These are phyloP conservation scores for Pseudonitzschia pungens DNA, from an alignment of 108 stramenopile genomes.

Conservation along the genomic window DNA sequence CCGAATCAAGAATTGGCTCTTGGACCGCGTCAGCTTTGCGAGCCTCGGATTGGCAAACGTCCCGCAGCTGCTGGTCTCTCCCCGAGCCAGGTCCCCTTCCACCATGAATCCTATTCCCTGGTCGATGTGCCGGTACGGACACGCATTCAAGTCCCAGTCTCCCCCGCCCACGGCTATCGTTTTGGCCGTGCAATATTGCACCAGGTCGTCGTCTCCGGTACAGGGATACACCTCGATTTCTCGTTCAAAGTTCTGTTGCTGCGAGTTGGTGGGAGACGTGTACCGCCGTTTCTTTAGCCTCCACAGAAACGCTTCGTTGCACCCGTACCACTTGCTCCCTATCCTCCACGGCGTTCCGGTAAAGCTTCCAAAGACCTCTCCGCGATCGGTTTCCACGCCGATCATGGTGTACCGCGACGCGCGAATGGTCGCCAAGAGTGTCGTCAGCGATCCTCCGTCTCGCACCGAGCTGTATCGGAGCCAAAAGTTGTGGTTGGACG, in stretches of 20 bases:
- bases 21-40: constrained; percentile 26
- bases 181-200: constrained; percentile 64
- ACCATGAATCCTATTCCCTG: constrained; percentile 61
- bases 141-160: constrained; percentile 16
- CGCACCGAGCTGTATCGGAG: constrained; percentile 55
- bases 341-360: constrained; percentile 68
- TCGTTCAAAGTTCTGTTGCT: constrained; percentile 48
- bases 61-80: constrained; percentile 52
- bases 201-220: constrained; percentile 59
- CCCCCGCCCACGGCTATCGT: constrained; percentile 49
- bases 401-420: constrained; percentile 60
- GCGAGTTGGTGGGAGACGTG: constrained; percentile 5
- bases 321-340: constrained; percentile 53
- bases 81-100: constrained; percentile 54
- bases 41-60: constrained; percentile 67
- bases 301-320: constrained; percentile 70
- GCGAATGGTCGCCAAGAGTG: constrained; percentile 41
- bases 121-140: constrained; percentile 29
- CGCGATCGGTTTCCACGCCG: constrained; percentile 71
- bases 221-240: constrained; percentile 70
- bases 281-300: constrained; percentile 46
- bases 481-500: constrained; percentile 53
- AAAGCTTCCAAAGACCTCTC: constrained; percentile 81
- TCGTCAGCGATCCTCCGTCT: constrained; percentile 61
- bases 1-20: constrained; percentile 45